A percentile compares a stretch with the other conserved stretches of the same genome.
Evolutionary conservation across 1,284 basidiomycete species (phyloP).

Genomic region (Blastosporella zonata): DNA sequence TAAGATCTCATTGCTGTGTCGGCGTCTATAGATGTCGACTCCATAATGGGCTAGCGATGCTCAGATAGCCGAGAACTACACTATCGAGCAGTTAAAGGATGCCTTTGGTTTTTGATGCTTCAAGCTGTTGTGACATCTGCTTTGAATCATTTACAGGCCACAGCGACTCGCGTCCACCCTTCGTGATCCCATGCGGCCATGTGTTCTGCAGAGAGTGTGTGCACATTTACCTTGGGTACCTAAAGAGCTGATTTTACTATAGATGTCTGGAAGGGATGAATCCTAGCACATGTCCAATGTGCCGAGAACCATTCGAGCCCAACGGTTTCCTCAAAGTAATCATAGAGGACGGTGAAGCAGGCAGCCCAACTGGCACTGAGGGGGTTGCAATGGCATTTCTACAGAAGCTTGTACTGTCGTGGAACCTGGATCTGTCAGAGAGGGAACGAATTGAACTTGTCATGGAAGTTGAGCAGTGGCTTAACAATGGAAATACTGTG

Average conservation of each 20-base stretch:
- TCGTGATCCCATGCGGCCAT: constrained; percentile 68
- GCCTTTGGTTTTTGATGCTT: constrained; percentile 58
- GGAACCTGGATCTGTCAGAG: constrained; percentile 35
- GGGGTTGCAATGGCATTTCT: constrained; percentile 36
- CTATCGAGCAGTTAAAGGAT: constrained; percentile 1
- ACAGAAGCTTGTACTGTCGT: constrained; percentile 45
- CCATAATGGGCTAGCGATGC: background rate
- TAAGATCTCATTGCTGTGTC: background rate
- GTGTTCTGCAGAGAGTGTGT: constrained; percentile 64
- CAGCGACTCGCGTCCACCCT: constrained; percentile 46
- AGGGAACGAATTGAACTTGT: constrained; percentile 42
- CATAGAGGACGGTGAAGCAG: constrained; percentile 47
- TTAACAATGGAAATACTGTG: constrained; percentile 13
- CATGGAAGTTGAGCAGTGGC: constrained; percentile 45
- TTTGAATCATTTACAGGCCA: constrained; percentile 54
- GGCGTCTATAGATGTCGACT: background rate
- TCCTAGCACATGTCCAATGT: constrained; percentile 59
- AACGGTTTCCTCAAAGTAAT: constrained; percentile 54
- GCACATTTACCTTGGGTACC: background rate
- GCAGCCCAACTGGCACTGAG: constrained; percentile 24
- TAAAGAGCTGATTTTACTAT: constrained; percentile 20
- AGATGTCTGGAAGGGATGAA: constrained; percentile 48
- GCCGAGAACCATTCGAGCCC: constrained; percentile 53
- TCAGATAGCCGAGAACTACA: background rate
- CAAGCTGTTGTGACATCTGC: constrained; percentile 69